phyloP scores from a whole-genome alignment of 257 asterid genomes.

The Solanum ahanhuiri region DNA sequence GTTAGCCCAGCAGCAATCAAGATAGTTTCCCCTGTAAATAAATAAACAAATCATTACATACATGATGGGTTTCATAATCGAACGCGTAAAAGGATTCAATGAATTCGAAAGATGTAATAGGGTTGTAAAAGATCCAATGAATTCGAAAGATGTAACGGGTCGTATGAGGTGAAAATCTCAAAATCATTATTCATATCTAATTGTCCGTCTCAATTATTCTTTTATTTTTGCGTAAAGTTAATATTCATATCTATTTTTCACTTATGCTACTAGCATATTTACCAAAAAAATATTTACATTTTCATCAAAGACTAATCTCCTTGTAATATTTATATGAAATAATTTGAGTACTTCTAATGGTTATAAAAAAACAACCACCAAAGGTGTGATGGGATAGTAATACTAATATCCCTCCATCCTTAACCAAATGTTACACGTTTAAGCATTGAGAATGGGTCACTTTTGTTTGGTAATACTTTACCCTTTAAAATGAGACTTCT shows the following conservation, averaged over 20 bases:
- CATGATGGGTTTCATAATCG: not conserved
- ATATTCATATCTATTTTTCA: not conserved
- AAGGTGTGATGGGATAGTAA: not conserved
- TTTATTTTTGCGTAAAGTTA: not conserved
- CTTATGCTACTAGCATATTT: not conserved
- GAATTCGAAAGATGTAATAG: not conserved
- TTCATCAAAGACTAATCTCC: not conserved
- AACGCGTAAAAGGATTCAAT: not conserved
- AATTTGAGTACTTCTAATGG: not conserved
- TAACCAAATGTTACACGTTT: not conserved
- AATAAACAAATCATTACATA: not conserved
- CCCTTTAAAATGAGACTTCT: not conserved
- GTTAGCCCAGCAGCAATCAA: conserved; percentile 56
- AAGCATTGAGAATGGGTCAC: not conserved
- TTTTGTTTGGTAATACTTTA: not conserved
- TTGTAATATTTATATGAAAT: not conserved
- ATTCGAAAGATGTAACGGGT: not conserved
- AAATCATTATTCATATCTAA: not conserved
- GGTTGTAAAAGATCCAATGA: not conserved
- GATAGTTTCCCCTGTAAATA: conserved; percentile 29
- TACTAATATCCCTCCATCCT: not conserved
- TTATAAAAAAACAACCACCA: not conserved
- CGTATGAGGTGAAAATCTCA: not conserved
- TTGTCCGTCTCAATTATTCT: not conserved
- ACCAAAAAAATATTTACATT: not conserved